Conservation (phyloP, 371 early-diverging fungal species). For the Zychaea mexicana region DNA sequence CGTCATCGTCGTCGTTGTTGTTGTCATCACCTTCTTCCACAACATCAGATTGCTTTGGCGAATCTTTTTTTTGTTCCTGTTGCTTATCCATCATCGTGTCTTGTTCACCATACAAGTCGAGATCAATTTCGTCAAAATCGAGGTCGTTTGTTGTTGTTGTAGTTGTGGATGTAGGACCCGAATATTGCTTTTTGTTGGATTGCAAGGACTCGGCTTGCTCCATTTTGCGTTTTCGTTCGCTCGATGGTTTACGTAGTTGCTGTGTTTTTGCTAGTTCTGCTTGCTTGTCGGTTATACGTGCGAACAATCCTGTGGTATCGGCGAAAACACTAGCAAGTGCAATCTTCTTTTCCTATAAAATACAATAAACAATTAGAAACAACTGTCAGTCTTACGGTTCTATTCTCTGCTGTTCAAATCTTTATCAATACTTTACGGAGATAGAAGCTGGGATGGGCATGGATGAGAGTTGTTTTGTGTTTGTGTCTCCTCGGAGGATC, state of each 20-base stretch:
- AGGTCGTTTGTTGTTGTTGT: not conserved
- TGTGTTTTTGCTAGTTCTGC: slow-evolving; percentile 1
- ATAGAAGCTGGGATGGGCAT: slow-evolving; percentile 40
- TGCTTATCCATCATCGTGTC: not conserved
- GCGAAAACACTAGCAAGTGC: slow-evolving; percentile 60
- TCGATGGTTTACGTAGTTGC: not conserved
- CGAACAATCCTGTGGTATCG: slow-evolving; percentile 57
- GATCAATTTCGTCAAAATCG: slow-evolving; percentile 62
- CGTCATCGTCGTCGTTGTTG: slow-evolving; percentile 32
- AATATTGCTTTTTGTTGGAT: slow-evolving; percentile 18
- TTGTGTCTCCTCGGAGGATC: slow-evolving; percentile 62
- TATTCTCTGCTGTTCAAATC: not conserved
- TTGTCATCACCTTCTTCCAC: not conserved
- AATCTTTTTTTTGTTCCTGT: not conserved
- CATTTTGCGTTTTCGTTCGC: slow-evolving; percentile 33
- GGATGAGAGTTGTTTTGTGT: slow-evolving; percentile 43
- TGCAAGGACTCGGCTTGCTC: slow-evolving; percentile 14
- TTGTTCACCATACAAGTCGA: slow-evolving; percentile 67
- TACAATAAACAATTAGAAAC: not conserved
- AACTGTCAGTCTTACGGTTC: not conserved
- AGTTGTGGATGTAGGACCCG: slow-evolving; percentile 6
- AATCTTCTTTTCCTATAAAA: slow-evolving; percentile 37
- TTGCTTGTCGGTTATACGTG: slow-evolving; percentile 37
- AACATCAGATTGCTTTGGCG: not conserved
- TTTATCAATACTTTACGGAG: slow-evolving; percentile 30